A percentile compares a stretch with the other conserved stretches of the same genome.
Evolutionary conservation across 1,284 basidiomycete genomes (phyloP).

Genomic region (Xerocomus cyaneibrunnescens): DNA sequence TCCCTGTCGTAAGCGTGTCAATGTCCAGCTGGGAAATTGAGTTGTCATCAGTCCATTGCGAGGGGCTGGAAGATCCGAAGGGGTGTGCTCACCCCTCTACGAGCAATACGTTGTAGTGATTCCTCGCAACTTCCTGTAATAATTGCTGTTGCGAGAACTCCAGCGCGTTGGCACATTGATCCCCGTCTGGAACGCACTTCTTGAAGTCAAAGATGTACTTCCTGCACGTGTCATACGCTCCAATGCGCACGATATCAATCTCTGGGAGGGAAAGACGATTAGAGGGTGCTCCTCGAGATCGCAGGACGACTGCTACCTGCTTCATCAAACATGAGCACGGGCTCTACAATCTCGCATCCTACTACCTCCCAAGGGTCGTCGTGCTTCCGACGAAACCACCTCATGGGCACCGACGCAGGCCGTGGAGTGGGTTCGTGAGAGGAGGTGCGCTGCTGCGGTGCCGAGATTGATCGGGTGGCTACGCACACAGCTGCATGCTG

Average conservation of each 20-base stretch:
- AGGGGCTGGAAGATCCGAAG: slow-evolving; percentile 4
- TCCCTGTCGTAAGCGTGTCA: slow-evolving; percentile 62
- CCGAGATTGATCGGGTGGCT: slow-evolving; percentile 15
- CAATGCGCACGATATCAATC: slow-evolving; percentile 54
- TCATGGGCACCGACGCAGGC: slow-evolving; percentile 27
- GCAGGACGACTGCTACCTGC: slow-evolving; percentile 51
- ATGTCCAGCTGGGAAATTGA: slow-evolving; percentile 53
- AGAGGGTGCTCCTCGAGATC: slow-evolving; percentile 10
- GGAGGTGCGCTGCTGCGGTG: slow-evolving; percentile 16
- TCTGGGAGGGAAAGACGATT: slow-evolving; percentile 41
- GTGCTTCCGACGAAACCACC: slow-evolving; percentile 49
- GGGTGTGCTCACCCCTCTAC: slow-evolving; percentile 58
- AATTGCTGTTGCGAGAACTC: slow-evolving; percentile 64
- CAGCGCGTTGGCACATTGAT: slow-evolving; percentile 51
- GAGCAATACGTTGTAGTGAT: slow-evolving; percentile 62
- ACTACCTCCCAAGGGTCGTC: slow-evolving; percentile 76
- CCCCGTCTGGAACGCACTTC: slow-evolving; percentile 41
- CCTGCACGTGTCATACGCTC: slow-evolving; percentile 50
- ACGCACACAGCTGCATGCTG: slow-evolving; percentile 14
- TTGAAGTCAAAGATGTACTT: slow-evolving; percentile 64
- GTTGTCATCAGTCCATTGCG: slow-evolving; percentile 6
- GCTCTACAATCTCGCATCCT: slow-evolving; percentile 58
- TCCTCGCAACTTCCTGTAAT: slow-evolving; percentile 52
- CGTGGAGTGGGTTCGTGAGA: slow-evolving; percentile 15
- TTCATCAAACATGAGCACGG: slow-evolving; percentile 62